phyloP scores from a whole-genome alignment of 768 basidiomycete genomes.

The Leccinum broughii region DNA sequence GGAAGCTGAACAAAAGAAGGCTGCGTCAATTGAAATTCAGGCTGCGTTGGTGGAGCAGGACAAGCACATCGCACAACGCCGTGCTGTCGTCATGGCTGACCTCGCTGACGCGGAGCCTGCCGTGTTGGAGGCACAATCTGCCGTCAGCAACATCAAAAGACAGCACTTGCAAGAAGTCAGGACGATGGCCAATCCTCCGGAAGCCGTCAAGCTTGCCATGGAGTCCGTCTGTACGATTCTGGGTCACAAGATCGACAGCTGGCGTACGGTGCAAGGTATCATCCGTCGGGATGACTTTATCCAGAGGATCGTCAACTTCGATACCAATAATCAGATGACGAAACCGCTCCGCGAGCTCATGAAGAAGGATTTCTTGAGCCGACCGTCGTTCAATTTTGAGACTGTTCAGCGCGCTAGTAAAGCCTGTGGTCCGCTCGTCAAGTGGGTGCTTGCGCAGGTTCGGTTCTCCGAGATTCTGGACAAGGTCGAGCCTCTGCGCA shows the following conservation, averaged over 20 bases:
- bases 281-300: slow-evolving; percentile 98
- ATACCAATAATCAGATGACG: slow-evolving; percentile 89
- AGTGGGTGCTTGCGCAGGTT: slow-evolving; percentile 98
- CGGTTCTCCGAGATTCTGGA: slow-evolving; percentile 96
- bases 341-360: slow-evolving; percentile 84
- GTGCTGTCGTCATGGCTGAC: slow-evolving; percentile 88
- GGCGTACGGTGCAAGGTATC: slow-evolving; percentile 94
- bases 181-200: slow-evolving; percentile 97
- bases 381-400: slow-evolving; percentile 92
- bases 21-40: slow-evolving; percentile 94
- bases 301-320: slow-evolving; percentile 91
- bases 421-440: slow-evolving; percentile 97
- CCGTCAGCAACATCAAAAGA: slow-evolving; percentile 96
- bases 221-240: slow-evolving; percentile 96
- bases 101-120: slow-evolving; percentile 98
- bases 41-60: slow-evolving; percentile 92
- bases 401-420: slow-evolving; percentile 92
- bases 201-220: slow-evolving; percentile 97
- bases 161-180: slow-evolving; percentile 97
- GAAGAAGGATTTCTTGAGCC: slow-evolving; percentile 90
- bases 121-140: slow-evolving; percentile 89
- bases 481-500: slow-evolving; percentile 92
- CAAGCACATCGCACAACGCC: slow-evolving; percentile 82
- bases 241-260: slow-evolving; percentile 95
- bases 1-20: slow-evolving; percentile 97